A percentile compares a stretch with the other conserved stretches of the same genome.
Evolutionary conservation across 1,284 basidiomycete genomes (phyloP).

Genomic region (Sporisorium exsertum): DNA sequence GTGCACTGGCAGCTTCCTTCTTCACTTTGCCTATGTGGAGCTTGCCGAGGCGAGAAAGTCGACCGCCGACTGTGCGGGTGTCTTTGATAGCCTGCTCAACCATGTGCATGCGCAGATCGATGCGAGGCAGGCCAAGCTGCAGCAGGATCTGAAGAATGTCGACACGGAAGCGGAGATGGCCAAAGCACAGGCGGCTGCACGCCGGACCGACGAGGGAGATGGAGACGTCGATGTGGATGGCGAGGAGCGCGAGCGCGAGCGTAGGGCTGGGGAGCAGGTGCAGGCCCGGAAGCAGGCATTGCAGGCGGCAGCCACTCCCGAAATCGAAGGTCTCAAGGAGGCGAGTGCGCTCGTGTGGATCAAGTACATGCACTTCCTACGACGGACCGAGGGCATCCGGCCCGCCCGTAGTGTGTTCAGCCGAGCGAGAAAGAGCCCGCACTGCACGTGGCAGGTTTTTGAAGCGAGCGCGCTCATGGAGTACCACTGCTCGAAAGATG

Average conservation of each 20-base stretch:
- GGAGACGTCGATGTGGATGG: conserved; percentile 70
- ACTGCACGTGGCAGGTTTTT: conserved; percentile 90
- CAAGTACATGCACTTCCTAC: conserved; percentile 92
- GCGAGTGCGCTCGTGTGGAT: conserved; percentile 75
- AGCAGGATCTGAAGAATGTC: conserved; percentile 71
- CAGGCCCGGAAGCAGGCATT: conserved; percentile 69
- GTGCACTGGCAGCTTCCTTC: conserved; percentile 85
- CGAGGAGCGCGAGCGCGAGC: conserved; percentile 73
- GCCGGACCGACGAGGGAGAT: conserved; percentile 66
- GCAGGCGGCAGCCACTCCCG: conserved; percentile 66
- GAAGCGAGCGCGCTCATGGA: conserved; percentile 92
- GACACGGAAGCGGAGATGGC: conserved; percentile 63
- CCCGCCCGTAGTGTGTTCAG: conserved; percentile 83
- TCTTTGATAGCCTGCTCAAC: conserved; percentile 77
- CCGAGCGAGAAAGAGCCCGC: conserved; percentile 85
- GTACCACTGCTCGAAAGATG: conserved; percentile 91
- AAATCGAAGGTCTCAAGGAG: conserved; percentile 72
- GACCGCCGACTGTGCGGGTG: conserved; percentile 66
- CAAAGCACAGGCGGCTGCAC: conserved; percentile 48
- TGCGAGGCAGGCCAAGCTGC: conserved; percentile 74
- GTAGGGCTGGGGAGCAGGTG: conserved; percentile 71
- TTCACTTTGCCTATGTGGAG: conserved; percentile 91
- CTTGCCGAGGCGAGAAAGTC: conserved; percentile 76
- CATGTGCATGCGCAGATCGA: conserved; percentile 81
- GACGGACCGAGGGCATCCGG: conserved; percentile 85